Evolutionary conservation across 176 grass and related monocot genomes (phyloP).

Genomic region (Zea luxurians): DNA sequence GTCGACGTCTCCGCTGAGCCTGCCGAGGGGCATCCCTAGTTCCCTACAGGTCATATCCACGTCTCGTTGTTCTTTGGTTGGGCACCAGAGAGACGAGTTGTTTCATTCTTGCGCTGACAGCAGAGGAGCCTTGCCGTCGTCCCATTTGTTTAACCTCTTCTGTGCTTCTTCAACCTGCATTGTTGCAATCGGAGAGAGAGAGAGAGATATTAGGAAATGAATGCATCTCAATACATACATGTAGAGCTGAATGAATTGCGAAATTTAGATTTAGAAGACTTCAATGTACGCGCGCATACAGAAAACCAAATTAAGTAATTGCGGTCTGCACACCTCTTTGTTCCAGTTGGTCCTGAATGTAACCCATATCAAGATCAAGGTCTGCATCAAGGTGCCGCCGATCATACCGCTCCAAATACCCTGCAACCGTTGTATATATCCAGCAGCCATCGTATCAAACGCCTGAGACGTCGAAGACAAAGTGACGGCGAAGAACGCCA

Average conservation of each 20-base stretch:
- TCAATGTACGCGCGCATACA: neutral
- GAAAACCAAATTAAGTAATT: neutral
- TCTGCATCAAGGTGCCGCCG: slow-evolving; percentile 78
- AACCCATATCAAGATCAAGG: slow-evolving; percentile 63
- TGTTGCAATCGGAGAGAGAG: no score
- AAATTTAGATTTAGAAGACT: neutral
- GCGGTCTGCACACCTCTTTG: slow-evolving; percentile 57
- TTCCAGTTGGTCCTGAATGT: slow-evolving; percentile 73
- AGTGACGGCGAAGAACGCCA: neutral
- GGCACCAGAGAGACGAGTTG: neutral
- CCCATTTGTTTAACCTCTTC: slow-evolving; percentile 47
- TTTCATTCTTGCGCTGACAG: slow-evolving; percentile 24
- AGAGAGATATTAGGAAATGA: neutral
- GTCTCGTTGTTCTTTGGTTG: neutral
- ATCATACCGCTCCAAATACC: slow-evolving; percentile 86
- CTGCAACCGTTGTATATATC: slow-evolving; percentile 27
- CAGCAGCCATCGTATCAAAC: neutral
- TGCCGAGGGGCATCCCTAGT: no score
- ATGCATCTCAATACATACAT: neutral
- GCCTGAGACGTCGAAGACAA: no score
- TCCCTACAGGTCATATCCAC: neutral
- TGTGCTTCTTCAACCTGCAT: slow-evolving; percentile 41
- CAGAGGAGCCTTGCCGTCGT: slow-evolving; percentile 23
- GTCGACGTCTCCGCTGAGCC: neutral
- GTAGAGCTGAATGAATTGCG: neutral